These are phyloP conservation scores for Elsinoe necatrix DNA, from an alignment of 2,329 filamentous ascomycete species.

Conservation along the genomic window DNA sequence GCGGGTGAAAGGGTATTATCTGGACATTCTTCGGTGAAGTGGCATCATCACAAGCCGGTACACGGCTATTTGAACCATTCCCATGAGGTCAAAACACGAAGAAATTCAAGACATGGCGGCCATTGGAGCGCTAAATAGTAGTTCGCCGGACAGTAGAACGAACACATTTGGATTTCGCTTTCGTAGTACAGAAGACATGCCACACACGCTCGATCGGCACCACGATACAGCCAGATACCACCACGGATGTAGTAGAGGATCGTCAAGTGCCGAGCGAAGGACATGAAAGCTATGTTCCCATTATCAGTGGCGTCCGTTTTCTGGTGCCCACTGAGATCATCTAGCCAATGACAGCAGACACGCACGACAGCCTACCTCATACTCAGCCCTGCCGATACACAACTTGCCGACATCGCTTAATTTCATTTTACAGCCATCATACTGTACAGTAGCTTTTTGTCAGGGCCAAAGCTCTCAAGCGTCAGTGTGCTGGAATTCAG, in stretches of 20 bases:
- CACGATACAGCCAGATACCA: not conserved
- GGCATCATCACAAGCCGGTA: constrained; percentile 3
- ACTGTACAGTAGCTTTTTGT: not conserved
- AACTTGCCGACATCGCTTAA: not conserved
- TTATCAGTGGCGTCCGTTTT: not conserved
- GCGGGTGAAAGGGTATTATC: constrained; percentile 1
- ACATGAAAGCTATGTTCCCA: not conserved
- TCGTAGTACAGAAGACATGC: not conserved
- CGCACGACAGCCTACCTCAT: not conserved
- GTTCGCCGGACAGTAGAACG: not conserved
- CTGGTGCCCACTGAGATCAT: not conserved
- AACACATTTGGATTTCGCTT: not conserved
- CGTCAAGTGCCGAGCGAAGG: not conserved
- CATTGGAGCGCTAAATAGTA: not conserved
- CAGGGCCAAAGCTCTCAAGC: not conserved
- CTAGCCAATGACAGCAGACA: not conserved
- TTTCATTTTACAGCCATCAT: not conserved
- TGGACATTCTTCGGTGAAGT: not conserved
- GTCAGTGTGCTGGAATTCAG: not conserved
- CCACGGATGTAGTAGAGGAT: not conserved
- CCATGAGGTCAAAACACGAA: not conserved
- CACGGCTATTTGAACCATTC: constrained; percentile 4
- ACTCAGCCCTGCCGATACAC: not conserved
- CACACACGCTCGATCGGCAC: not conserved
- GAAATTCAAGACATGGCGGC: not conserved